Evolutionary conservation across 176 grass and related monocot genomes (phyloP).

Genomic region (Raddia distichophylla): DNA sequence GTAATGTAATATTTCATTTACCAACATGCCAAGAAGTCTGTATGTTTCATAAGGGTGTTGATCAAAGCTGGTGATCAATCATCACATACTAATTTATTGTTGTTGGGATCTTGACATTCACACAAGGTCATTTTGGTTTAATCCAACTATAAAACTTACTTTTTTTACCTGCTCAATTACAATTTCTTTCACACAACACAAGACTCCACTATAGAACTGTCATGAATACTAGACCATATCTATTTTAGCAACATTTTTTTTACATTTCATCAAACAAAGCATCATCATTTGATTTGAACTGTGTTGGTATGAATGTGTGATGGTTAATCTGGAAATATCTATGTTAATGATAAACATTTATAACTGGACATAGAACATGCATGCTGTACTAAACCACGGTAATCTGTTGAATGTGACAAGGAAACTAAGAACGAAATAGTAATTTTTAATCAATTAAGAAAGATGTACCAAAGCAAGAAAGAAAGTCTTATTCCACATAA

Average conservation of each 20-base stretch:
- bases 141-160: background rate
- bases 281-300: constrained; percentile 12
- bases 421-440: background rate
- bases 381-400: too few species aligned
- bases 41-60: background rate
- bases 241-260: constrained; percentile 4
- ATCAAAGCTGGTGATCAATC: background rate
- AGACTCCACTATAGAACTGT: background rate
- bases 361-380: background rate
- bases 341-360: background rate
- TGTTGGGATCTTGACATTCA: background rate
- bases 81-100: too few species aligned
- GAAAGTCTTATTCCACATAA: background rate
- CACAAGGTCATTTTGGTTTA: background rate
- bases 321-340: background rate
- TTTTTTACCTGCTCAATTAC: background rate
- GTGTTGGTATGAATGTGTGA: background rate
- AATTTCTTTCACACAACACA: background rate
- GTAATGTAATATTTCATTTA: background rate
- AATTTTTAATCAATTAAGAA: background rate
- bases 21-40: background rate
- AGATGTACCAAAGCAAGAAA: constrained; percentile 11
- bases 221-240: background rate
- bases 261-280: constrained; percentile 3
- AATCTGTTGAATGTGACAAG: constrained; percentile 3